Evolutionary conservation across 2,329 filamentous ascomycete species (phyloP).

Genomic region (Sclerotiophoma versabilis): DNA sequence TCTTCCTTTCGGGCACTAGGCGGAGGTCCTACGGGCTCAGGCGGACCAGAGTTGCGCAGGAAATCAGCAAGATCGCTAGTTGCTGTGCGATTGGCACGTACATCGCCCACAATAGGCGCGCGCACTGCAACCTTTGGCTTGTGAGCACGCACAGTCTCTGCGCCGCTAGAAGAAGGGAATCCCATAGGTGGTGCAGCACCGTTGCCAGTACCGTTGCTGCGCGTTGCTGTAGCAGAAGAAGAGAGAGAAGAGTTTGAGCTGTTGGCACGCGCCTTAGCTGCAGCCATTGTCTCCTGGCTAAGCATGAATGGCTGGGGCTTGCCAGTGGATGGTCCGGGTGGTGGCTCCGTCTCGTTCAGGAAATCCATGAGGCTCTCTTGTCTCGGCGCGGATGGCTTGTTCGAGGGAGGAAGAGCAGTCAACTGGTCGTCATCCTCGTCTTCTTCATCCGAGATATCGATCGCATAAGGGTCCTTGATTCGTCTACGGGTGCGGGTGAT

Average conservation of each 20-base stretch:
- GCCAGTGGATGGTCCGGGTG: conserved; percentile 54
- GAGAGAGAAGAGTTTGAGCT: conserved; percentile 25
- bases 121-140: conserved; percentile 40
- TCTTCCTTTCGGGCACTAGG: conserved; percentile 36
- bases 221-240: conserved; percentile 23
- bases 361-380: conserved; percentile 75
- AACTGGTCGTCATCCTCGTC: conserved; percentile 58
- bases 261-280: conserved; percentile 40
- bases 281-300: conserved; percentile 41
- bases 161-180: conserved; percentile 24
- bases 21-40: conserved; percentile 31
- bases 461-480: conserved; percentile 89
- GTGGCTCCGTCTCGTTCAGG: conserved; percentile 72
- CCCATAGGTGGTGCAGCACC: conserved; percentile 20
- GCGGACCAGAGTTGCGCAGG: conserved; percentile 51
- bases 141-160: conserved; percentile 33
- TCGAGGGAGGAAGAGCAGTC: conserved; percentile 53
- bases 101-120: conserved; percentile 32
- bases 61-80: conserved; percentile 56
- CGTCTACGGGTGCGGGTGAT: conserved; percentile 78
- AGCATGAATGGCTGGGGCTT: conserved; percentile 45
- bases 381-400: conserved; percentile 18
- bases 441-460: conserved; percentile 65
- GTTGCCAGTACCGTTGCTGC: conserved; percentile 19
- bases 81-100: conserved; percentile 30